A percentile compares a stretch with the other conserved stretches of the same genome.
phyloP scores from a whole-genome alignment of 495 filamentous ascomycete species.

The Trichoderma reesei region DNA sequence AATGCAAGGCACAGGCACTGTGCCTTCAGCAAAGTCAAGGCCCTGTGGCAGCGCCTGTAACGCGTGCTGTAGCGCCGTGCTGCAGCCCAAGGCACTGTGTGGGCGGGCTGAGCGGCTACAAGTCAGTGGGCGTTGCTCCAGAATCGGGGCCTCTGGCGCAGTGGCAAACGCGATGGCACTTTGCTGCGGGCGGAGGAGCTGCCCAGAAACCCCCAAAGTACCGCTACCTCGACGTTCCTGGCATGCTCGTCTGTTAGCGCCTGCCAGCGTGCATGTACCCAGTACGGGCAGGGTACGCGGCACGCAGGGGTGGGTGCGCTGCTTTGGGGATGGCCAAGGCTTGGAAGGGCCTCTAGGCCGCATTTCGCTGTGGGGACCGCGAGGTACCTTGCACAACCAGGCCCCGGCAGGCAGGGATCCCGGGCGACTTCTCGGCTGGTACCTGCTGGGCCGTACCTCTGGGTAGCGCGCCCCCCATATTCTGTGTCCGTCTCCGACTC shows the following conservation, averaged over 20 bases:
- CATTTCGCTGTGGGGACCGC: background rate
- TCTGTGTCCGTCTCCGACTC: too few relatives aligned
- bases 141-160: background rate
- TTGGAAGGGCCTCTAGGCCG: too few relatives aligned
- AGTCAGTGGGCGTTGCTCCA: background rate
- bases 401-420: slow-evolving; percentile 10
- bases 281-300: too few relatives aligned
- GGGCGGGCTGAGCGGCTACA: background rate
- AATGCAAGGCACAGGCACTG: too few relatives aligned
- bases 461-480: slow-evolving; percentile 16
- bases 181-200: too few relatives aligned
- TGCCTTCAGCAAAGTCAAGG: too few relatives aligned
- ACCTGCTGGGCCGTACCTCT: slow-evolving; percentile 17
- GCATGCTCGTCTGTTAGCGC: background rate
- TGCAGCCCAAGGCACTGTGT: background rate
- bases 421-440: slow-evolving; percentile 13
- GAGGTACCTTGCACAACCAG: slow-evolving; percentile 15
- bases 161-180: slow-evolving; percentile 6
- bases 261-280: background rate
- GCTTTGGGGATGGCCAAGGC: background rate
- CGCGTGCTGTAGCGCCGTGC: background rate
- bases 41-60: too few relatives aligned
- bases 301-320: background rate
- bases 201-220: too few relatives aligned
- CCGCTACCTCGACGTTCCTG: background rate